A percentile compares a stretch with the other conserved stretches of the same genome.
These are phyloP conservation scores for Wickerhamomyces kurtzmanii DNA, from an alignment of 805 yeast species.

Conservation along the genomic window DNA sequence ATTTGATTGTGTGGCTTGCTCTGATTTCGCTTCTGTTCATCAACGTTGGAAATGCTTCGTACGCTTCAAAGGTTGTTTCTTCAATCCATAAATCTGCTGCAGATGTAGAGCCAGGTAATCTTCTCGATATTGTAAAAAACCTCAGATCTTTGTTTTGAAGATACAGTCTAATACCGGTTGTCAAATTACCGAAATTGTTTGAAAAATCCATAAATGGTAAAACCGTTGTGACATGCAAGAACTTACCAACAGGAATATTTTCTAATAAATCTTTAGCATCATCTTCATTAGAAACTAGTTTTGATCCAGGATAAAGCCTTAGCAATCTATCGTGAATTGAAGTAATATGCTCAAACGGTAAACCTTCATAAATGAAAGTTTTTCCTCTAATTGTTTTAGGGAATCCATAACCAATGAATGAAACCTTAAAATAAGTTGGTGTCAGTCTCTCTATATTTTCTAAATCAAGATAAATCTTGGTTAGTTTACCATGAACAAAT, in stretches of 20 bases:
- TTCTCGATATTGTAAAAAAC: constrained; percentile 58
- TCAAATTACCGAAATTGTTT: constrained; percentile 23
- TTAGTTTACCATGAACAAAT: constrained; percentile 55
- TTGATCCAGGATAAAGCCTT: constrained; percentile 74
- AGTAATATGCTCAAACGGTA: constrained; percentile 79
- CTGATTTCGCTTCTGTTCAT: constrained; percentile 77
- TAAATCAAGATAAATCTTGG: constrained; percentile 56
- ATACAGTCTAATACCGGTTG: constrained; percentile 59
- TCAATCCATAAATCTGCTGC: constrained; percentile 83
- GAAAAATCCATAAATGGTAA: constrained; percentile 53
- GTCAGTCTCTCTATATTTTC: constrained; percentile 63
- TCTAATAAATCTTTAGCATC: constrained; percentile 42
- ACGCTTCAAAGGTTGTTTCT: constrained; percentile 71
- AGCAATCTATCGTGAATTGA: constrained; percentile 71
- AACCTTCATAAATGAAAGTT: constrained; percentile 76
- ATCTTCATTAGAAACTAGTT: constrained; percentile 46
- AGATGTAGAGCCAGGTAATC: constrained; percentile 63
- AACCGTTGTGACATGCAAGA: constrained; percentile 60
- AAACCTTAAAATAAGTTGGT: constrained; percentile 71
- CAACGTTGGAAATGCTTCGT: constrained; percentile 73
- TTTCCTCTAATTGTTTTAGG: constrained; percentile 69
- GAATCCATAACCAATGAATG: constrained; percentile 78
- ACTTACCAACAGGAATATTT: constrained; percentile 59
- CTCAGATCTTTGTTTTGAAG: constrained; percentile 67
- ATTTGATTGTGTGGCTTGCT: constrained; percentile 32